Base-by-base conservation (phyloP, 1,139 yeast genomes). In the Pichia sp. region DNA sequence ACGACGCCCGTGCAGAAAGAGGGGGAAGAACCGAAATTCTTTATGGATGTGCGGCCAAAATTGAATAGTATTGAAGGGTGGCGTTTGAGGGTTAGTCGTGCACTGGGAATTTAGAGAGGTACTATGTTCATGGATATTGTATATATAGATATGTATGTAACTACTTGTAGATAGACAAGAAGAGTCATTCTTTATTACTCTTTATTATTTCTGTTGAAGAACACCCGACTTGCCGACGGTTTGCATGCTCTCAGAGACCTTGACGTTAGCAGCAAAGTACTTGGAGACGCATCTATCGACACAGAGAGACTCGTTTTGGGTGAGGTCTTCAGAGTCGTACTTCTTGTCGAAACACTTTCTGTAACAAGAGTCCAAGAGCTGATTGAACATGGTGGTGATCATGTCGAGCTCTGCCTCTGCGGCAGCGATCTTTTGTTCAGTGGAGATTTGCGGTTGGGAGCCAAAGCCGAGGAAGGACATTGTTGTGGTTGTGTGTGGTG, bases 331-430 rank as follows among this genome's bases (percentile, higher is more conserved):
- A 41, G 85, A 93, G 41, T 62, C 56, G 67, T 88, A 88, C 48
- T 63, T 66, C 55, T 65, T 66, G 37, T 59, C 54, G 58, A 91
- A 83, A 66, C 99, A 91, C 67, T 91, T 91, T 53, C 68, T 63
- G 62, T 91, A 94, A 63, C 99, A 91, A 53, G 87, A 83, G 51
- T 80, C 87, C 25, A 74, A 77, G 49, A 74, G 65, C 53, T 81
- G 77, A 74, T 88, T 88, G 76, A 88, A 88, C 96, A 88, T 87
- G 50, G 93, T 95, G 22, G 96, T 87, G 51, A 88, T 96, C 80
- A 88, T 81, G 59, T 88, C 97, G 50, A 88, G 74, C 63, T 88
- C 97, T 33, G 84, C 73, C 59, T 78, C 86, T 37, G 97, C 96
- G 53, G 93, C 95, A 51, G 71, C 70, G 45, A 82, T 68, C 62